Evolutionary conservation across 495 filamentous ascomycete genomes (phyloP).

Genomic region (Daldinia childiae): DNA sequence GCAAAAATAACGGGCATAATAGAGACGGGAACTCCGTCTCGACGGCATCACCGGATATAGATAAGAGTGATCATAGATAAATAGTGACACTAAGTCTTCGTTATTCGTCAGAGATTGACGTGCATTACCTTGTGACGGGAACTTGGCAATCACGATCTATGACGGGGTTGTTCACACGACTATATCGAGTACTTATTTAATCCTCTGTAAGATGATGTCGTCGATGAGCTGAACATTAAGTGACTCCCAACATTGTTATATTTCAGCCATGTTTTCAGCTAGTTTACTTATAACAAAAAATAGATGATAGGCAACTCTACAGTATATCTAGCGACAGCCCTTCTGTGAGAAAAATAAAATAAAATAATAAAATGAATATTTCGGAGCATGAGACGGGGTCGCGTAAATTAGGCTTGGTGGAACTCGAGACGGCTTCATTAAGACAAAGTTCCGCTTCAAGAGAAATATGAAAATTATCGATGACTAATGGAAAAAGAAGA

Average conservation of each 20-base stretch:
- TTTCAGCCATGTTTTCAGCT: background rate
- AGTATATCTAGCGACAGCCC: background rate
- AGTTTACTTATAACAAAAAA: background rate
- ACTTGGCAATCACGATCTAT: conserved; percentile 11
- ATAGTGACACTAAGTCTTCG: background rate
- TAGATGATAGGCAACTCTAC: background rate
- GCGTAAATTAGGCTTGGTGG: conserved; percentile 19
- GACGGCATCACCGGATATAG: conserved; percentile 17
- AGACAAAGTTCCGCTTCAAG: conserved; percentile 5
- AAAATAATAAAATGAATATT: background rate
- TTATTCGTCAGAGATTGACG: background rate
- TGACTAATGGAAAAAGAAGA: background rate
- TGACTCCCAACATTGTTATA: background rate
- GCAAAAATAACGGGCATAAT: background rate
- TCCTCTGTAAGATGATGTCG: background rate
- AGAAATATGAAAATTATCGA: background rate
- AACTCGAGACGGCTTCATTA: conserved; percentile 12
- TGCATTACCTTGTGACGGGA: conserved; percentile 20
- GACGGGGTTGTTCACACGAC: background rate
- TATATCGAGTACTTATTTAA: conserved; percentile 1
- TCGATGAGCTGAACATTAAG: background rate
- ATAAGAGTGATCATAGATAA: background rate
- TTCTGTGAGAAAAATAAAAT: conserved; percentile 7
- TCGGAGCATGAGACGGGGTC: conserved; percentile 20
- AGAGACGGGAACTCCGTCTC: conserved; percentile 16